phyloP scores from a whole-genome alignment of 495 filamentous ascomycete species.

The Lindgomyces ingoldianus region DNA sequence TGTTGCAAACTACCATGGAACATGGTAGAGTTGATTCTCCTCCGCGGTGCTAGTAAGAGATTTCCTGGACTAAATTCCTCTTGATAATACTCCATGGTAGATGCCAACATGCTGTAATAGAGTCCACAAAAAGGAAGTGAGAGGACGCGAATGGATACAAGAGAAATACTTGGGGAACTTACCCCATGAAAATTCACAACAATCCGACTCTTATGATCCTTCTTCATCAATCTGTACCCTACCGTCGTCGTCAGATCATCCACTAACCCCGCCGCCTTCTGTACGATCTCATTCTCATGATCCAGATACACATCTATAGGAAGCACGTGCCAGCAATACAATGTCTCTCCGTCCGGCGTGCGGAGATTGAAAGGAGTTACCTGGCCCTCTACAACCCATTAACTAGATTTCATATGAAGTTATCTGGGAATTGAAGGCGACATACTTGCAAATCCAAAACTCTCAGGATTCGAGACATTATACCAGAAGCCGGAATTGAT shows the following conservation, averaged over 20 bases:
- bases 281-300: constrained; percentile 38
- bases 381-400: constrained; percentile 39
- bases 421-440: constrained; percentile 9
- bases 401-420: constrained; percentile 1
- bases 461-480: constrained; percentile 68
- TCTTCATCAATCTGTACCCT: constrained; percentile 40
- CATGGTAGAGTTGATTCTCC: no score
- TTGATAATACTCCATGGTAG: no score
- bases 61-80: no score
- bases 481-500: constrained; percentile 68
- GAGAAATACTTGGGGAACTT: no score
- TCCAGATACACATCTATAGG: constrained; percentile 45
- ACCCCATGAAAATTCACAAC: constrained; percentile 45
- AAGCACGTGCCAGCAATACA: constrained; percentile 48
- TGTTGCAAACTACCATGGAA: no score
- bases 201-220: constrained; percentile 41
- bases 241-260: constrained; percentile 40
- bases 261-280: constrained; percentile 22
- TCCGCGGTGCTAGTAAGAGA: no score
- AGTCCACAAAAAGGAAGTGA: neutral
- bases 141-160: neutral
- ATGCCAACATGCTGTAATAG: no score
- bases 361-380: constrained; percentile 45
- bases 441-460: constrained; percentile 81
- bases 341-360: constrained; percentile 42